Conservation (phyloP, 1,284 basidiomycete genomes). For the Veloboletus limbatus region DNA sequence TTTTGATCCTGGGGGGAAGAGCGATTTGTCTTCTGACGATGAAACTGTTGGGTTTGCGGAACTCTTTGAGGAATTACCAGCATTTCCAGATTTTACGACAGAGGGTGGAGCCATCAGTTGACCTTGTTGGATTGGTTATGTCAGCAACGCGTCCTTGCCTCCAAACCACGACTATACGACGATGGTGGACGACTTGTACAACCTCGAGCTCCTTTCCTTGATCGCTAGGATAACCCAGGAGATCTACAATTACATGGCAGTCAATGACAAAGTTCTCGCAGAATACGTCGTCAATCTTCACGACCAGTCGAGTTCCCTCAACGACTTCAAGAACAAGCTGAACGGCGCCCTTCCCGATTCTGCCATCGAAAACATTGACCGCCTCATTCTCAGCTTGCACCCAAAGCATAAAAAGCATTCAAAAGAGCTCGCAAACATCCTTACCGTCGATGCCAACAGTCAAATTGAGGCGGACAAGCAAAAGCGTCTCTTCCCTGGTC, state of each 20-base stretch:
- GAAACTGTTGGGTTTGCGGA: constrained; percentile 27
- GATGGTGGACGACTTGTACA: constrained; percentile 82
- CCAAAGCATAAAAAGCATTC: constrained; percentile 90
- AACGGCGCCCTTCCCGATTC: constrained; percentile 85
- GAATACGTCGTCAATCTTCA: constrained; percentile 96
- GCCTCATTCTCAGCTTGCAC: constrained; percentile 91
- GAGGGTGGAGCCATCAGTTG: constrained; percentile 58
- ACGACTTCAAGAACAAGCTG: constrained; percentile 82
- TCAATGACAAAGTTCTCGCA: constrained; percentile 89
- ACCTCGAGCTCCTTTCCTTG: constrained; percentile 88
- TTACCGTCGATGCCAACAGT: constrained; percentile 32
- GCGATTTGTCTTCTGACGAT: constrained; percentile 39
- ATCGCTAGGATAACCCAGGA: constrained; percentile 89
- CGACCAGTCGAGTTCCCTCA: constrained; percentile 72
- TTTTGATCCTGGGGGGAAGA: constrained; percentile 83
- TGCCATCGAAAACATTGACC: constrained; percentile 90
- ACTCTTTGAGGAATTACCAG: constrained; percentile 75
- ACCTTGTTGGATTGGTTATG: constrained; percentile 14
- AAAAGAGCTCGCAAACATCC: constrained; percentile 43
- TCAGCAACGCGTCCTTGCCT: constrained; percentile 17
- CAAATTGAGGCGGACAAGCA: constrained; percentile 69
- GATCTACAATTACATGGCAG: constrained; percentile 80
- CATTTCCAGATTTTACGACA: constrained; percentile 80
- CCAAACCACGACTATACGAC: constrained; percentile 1
- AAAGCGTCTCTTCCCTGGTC: constrained; percentile 86